A percentile compares a stretch with the other conserved stretches of the same genome.
Conservation (phyloP, 208 protist species). For the Acanthamoeba royreba region DNA sequence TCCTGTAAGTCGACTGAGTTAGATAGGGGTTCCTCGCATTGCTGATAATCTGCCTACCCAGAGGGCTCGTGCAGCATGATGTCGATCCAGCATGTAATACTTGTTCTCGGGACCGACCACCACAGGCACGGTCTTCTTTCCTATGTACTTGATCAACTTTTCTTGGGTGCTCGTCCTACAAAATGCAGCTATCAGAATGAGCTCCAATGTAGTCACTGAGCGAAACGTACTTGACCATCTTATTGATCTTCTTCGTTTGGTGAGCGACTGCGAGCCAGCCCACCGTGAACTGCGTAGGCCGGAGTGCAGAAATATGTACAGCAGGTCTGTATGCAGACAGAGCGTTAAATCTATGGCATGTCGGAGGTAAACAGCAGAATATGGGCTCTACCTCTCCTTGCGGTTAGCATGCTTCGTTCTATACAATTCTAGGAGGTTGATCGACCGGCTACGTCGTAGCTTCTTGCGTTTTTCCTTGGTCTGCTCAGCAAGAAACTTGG, state of each 20-base stretch:
- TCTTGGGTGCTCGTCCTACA: neutral
- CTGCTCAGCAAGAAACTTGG: neutral
- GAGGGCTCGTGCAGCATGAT: neutral
- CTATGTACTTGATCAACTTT: neutral
- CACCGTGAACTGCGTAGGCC: neutral
- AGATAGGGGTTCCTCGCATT: too few relatives aligned
- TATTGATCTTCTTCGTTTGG: constrained; percentile 27
- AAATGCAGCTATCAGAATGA: neutral
- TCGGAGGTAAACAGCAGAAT: neutral
- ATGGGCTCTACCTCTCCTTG: neutral
- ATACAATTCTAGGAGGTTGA: neutral
- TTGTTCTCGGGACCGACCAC: neutral
- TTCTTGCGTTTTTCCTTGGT: neutral
- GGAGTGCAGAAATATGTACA: neutral
- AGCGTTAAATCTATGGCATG: neutral
- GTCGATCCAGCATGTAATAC: constrained; percentile 14
- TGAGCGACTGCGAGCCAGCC: neutral
- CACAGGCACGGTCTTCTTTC: constrained; percentile 17
- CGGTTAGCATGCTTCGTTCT: neutral
- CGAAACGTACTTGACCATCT: neutral
- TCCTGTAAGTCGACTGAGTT: too few relatives aligned
- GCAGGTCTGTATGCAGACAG: neutral
- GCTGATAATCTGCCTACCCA: neutral
- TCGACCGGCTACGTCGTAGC: neutral
- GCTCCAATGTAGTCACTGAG: neutral